phyloP scores from a whole-genome alignment of 345 rosid species.

The Eucalyptus polybractea region DNA sequence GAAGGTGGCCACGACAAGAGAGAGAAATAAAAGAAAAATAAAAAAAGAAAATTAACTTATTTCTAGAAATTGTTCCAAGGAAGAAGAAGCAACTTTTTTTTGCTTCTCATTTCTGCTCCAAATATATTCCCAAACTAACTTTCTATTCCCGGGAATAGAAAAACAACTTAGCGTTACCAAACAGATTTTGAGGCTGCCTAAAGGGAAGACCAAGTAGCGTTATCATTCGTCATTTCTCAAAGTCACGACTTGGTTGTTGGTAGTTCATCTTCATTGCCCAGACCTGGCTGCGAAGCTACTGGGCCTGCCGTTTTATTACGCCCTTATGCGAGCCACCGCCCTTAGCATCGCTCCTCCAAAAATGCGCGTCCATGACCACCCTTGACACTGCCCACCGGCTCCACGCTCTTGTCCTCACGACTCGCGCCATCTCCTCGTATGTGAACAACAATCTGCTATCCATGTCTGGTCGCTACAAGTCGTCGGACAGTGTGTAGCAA shows the following conservation, averaged over 20 bases:
- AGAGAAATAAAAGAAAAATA: no score
- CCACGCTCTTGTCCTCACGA: constrained; percentile 48
- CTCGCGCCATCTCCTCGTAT: constrained; percentile 22
- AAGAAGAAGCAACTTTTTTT: no score
- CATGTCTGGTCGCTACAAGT: constrained; percentile 42
- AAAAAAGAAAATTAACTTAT: no score
- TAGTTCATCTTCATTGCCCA: neutral
- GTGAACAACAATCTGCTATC: constrained; percentile 50
- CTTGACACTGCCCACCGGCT: constrained; percentile 34
- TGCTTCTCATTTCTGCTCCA: no score
- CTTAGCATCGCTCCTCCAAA: constrained; percentile 22
- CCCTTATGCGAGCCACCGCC: constrained; percentile 12
- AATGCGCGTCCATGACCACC: constrained; percentile 29
- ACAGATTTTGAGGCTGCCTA: no score
- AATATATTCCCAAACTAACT: no score
- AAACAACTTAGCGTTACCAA: no score
- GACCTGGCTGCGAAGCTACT: neutral
- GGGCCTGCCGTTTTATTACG: neutral
- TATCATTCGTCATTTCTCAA: neutral
- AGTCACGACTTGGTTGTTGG: neutral
- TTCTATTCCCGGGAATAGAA: no score
- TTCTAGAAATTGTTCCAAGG: no score
- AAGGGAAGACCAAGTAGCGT: no score
- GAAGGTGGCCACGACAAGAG: no score
- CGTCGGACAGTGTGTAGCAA: constrained; percentile 11